Base-by-base conservation (phyloP, 2,329 filamentous ascomycete species). In the Pseudogymnoascus sp. region DNA sequence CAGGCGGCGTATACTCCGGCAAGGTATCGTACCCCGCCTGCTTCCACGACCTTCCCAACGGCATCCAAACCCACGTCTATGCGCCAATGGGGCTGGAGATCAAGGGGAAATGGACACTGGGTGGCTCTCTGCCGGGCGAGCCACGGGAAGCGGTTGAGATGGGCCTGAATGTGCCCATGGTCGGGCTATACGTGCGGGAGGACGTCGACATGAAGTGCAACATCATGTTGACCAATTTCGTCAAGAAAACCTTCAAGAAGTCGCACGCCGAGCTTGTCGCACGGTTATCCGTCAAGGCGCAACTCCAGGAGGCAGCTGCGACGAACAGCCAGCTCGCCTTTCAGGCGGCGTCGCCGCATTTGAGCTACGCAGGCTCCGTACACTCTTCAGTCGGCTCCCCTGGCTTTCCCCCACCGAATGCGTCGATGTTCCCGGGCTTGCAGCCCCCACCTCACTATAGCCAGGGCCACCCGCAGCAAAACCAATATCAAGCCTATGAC, bases 201-300 rank as follows among this genome's bases (percentile, higher is more conserved):
- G 91, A 96, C 68, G 87, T 95, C 59, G 87, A 91, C 66, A 86
- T 96, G 80, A 83, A 83, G 64, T 96, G 91, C 77, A 93, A 92
- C 70, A 78, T 91, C 64, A 78, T 95, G 66, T 83, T 95, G 78
- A 81, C 86, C 0, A 76, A 78, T 6, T 96, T 96, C 71, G 89
- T 96, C 64, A 93, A 90, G 79, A 89, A 86, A 76, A 95, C 90
- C 13, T 81, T 96, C 53, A 89, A 89, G 70, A 90, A 89, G 71
- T 84, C 89, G 0, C 91, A 96, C 70, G 81, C 79, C 8, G 79
- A 82, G 2, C 80, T 96, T 3, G 88, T 93, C 2, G 85, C 88
- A 3, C 77, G 81, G n/a, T 75, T 90, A 6, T 74, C 83, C 26
- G 76, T 78, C 64, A 83, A 82, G 65, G 79, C 82, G 0, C 76